These are phyloP conservation scores for Sinapis alba DNA, from an alignment of 441 rosid genomes.

Conservation along the genomic window DNA sequence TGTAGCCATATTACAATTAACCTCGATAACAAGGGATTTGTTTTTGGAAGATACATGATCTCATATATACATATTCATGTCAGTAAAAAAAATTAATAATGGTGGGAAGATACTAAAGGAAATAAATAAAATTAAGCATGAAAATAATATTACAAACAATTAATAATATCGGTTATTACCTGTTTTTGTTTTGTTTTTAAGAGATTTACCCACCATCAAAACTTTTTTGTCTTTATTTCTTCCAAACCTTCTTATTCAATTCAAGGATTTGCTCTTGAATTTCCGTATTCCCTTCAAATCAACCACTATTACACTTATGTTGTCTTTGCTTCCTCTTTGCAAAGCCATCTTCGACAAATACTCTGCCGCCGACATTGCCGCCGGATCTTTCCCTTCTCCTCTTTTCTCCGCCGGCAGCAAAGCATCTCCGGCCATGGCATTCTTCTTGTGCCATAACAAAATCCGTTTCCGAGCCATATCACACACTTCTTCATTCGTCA, in stretches of 20 bases:
- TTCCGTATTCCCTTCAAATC: conserved; percentile 58
- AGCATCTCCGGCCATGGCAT: conserved; percentile 29
- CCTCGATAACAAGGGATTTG: conserved; percentile 33
- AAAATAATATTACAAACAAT: conserved; percentile 25
- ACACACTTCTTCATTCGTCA: conserved; percentile 59
- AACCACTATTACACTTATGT: conserved; percentile 56
- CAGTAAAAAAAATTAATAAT: conserved; percentile 22
- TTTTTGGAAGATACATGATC: conserved; percentile 24
- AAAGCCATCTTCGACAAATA: conserved; percentile 56
- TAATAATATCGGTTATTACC: conserved; percentile 26
- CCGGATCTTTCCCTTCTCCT: conserved; percentile 51
- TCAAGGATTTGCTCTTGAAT: conserved; percentile 44
- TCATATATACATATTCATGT: conserved; percentile 29
- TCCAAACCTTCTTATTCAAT: conserved; percentile 24
- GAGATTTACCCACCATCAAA: conserved; percentile 35
- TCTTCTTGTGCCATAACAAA: conserved; percentile 57
- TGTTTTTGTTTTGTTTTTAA: neutral
- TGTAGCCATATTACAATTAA: conserved; percentile 26
- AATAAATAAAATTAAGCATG: conserved; percentile 8
- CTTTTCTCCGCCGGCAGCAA: conserved; percentile 29
- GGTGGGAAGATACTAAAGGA: conserved; percentile 20
- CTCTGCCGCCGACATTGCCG: conserved; percentile 63
- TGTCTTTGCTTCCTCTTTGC: conserved; percentile 61
- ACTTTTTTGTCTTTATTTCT: neutral
- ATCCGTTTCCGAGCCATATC: conserved; percentile 55